These are phyloP conservation scores for Ceriops zippeliana DNA, from an alignment of 345 rosid genomes.

Conservation along the genomic window DNA sequence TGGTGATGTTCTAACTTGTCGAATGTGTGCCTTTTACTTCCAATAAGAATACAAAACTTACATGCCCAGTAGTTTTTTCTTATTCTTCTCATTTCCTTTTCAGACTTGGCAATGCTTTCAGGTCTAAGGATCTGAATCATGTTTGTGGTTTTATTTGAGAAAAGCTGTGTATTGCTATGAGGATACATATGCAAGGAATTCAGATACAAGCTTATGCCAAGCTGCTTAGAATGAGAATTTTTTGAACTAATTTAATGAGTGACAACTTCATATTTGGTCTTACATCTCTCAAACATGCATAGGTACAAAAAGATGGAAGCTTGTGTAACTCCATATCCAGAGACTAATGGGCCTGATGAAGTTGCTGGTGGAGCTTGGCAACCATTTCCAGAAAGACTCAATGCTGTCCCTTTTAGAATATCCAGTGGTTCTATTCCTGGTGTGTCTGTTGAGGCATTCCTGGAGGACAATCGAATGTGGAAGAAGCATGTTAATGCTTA, in stretches of 20 bases:
- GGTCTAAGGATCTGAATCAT: not conserved
- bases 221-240: not conserved
- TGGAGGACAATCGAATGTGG: slow-evolving; percentile 23
- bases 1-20: not conserved
- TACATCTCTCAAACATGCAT: not conserved
- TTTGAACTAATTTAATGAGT: not conserved
- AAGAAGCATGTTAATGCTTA: slow-evolving; percentile 34
- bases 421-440: slow-evolving; percentile 24
- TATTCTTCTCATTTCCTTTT: not conserved
- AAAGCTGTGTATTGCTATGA: not conserved
- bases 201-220: not conserved
- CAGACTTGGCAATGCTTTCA: not conserved
- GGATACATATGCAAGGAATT: not conserved
- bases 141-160: not conserved
- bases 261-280: not conserved
- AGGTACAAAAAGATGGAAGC: slow-evolving; percentile 32
- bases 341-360: slow-evolving; percentile 26
- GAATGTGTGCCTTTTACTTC: not conserved
- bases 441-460: slow-evolving; percentile 12
- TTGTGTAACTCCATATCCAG: slow-evolving; percentile 23
- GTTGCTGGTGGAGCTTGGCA: slow-evolving; percentile 38
- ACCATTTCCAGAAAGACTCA: slow-evolving; percentile 27
- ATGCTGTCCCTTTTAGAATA: slow-evolving; percentile 28
- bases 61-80: not conserved
- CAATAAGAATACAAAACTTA: not conserved